Conservation (phyloP, 108 stramenopile genomes). For the Nitzschia sp. region DNA sequence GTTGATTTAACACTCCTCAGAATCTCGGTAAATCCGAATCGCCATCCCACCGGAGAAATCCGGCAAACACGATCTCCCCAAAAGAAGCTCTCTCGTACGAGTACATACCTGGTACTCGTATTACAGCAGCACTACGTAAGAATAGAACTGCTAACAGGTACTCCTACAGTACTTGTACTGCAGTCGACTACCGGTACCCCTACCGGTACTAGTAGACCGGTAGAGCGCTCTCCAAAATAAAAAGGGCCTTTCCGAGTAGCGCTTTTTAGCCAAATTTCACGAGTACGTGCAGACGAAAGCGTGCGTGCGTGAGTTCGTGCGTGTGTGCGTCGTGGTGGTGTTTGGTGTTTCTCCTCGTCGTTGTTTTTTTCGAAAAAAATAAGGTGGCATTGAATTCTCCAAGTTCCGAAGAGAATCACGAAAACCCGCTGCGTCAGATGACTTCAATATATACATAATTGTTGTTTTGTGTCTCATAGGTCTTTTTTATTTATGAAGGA, state of each 20-base stretch:
- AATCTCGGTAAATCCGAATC: not conserved
- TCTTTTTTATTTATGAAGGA: not conserved
- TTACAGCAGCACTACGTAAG: not conserved
- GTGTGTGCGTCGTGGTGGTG: no score
- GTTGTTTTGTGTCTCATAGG: no score
- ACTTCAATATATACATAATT: not conserved
- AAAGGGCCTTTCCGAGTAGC: not conserved
- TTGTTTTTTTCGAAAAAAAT: no score
- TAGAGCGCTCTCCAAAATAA: not conserved
- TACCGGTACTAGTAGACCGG: not conserved
- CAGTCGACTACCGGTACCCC: not conserved
- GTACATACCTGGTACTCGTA: no score
- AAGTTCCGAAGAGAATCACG: no score
- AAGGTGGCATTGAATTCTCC: no score
- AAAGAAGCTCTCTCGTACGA: not conserved
- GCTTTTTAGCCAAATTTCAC: not conserved
- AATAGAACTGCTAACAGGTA: not conserved
- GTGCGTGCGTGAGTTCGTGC: no score
- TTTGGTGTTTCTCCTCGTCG: no score
- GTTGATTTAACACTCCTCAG: not conserved
- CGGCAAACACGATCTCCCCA: constrained; percentile 1
- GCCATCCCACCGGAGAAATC: not conserved
- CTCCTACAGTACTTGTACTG: not conserved
- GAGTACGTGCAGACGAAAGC: no score
- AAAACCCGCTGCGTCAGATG: not conserved